A percentile compares a stretch with the other conserved stretches of the same genome.
Conservation (phyloP, 768 basidiomycete genomes). For the Mycena filopes region DNA sequence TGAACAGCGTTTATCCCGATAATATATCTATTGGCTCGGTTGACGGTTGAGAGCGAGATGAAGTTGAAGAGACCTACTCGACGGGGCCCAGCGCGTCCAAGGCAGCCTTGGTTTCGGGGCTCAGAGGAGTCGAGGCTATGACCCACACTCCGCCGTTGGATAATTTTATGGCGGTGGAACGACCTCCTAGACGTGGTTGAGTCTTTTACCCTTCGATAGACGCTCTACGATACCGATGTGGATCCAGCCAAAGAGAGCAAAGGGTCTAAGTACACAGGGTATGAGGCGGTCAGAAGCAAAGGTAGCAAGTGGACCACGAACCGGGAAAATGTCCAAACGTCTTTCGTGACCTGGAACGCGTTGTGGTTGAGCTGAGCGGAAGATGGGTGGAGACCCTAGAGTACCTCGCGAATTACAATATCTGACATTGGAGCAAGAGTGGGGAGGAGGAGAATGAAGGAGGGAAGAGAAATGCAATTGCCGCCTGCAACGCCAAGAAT, state of each 20-base stretch:
- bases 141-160: conserved; percentile 79
- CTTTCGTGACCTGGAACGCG: not conserved
- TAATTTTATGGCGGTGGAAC: conserved; percentile 84
- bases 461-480: too few relatives aligned
- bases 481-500: too few relatives aligned
- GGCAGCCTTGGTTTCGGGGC: conserved; percentile 68
- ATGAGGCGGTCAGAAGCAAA: not conserved
- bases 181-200: too few relatives aligned
- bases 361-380: too few relatives aligned
- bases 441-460: too few relatives aligned
- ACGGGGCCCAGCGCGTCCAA: conserved; percentile 75
- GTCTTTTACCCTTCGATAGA: too few relatives aligned
- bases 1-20: conserved; percentile 67
- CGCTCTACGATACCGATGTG: too few relatives aligned
- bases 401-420: not conserved
- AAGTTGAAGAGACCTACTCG: conserved; percentile 52
- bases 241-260: conserved; percentile 70
- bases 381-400: not conserved
- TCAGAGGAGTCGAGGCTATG: conserved; percentile 79
- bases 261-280: conserved; percentile 57
- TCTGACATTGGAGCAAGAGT: not conserved
- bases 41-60: not conserved
- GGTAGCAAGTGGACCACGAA: not conserved
- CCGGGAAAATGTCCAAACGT: conserved; percentile 30
- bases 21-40: conserved; percentile 68